Evolutionary conservation across 2,329 filamentous ascomycete species (phyloP).

Genomic region (Lasiodiplodia sp.): DNA sequence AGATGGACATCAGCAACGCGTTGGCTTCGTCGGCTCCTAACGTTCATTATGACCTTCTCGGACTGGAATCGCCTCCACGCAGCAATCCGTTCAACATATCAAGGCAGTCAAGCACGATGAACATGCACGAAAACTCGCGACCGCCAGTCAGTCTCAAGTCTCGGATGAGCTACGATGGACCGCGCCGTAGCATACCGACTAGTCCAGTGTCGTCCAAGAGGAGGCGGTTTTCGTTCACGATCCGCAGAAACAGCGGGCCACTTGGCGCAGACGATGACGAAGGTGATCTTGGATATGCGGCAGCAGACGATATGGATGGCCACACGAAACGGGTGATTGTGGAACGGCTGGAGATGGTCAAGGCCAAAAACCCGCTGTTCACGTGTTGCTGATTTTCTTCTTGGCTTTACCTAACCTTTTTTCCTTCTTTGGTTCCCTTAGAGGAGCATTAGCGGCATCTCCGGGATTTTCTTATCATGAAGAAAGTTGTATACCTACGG

Average conservation of each 20-base stretch:
- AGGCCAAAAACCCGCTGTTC: conserved; percentile 94
- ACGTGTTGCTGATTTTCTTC: conserved; percentile 78
- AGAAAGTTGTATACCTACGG: conserved; percentile 23
- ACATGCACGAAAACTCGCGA: conserved; percentile 40
- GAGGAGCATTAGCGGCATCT: conserved; percentile 19
- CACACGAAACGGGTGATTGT: conserved; percentile 95
- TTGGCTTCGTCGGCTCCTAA: conserved; percentile 57
- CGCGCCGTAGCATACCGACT: conserved; percentile 40
- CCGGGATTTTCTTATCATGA: neutral
- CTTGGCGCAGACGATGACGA: conserved; percentile 74
- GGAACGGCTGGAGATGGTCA: conserved; percentile 92
- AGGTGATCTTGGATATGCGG: conserved; percentile 92
- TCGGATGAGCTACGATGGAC: conserved; percentile 53
- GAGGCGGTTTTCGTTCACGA: conserved; percentile 54
- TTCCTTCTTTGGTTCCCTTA: conserved; percentile 7
- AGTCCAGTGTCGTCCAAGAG: conserved; percentile 38
- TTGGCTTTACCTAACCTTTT: neutral
- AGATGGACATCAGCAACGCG: conserved; percentile 87
- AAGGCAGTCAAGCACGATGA: conserved; percentile 53
- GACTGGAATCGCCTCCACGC: conserved; percentile 59
- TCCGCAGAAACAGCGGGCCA: conserved; percentile 45
- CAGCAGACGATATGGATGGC: conserved; percentile 91
- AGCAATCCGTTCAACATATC: conserved; percentile 58
- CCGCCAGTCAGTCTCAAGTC: conserved; percentile 40
- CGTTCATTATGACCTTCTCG: conserved; percentile 71